A percentile compares a stretch with the other conserved stretches of the same genome.
These are phyloP conservation scores for Epichloe amarillans DNA, from an alignment of 2,329 filamentous ascomycete species.

Conservation along the genomic window DNA sequence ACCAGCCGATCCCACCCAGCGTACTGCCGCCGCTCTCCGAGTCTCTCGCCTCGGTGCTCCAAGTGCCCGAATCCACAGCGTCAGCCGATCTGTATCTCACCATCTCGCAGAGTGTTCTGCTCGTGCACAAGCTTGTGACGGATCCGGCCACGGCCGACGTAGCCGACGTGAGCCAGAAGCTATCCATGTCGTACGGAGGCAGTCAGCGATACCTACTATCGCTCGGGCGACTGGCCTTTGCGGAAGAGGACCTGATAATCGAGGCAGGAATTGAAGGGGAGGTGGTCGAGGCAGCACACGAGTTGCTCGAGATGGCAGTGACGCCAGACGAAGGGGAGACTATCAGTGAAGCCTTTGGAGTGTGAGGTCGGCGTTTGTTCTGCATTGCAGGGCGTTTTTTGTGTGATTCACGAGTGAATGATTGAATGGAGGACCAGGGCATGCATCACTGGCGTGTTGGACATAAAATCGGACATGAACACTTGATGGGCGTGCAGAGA, in stretches of 20 bases:
- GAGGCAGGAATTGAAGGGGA: slow-evolving; percentile 66
- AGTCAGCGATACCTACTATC: slow-evolving; percentile 72
- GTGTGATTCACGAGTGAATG: neutral
- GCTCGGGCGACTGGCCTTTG: slow-evolving; percentile 74
- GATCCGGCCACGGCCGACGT: slow-evolving; percentile 29
- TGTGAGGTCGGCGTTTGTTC: slow-evolving; percentile 9
- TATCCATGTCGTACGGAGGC: slow-evolving; percentile 55
- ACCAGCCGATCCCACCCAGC: slow-evolving; percentile 32
- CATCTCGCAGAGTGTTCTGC: slow-evolving; percentile 32
- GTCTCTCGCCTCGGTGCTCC: slow-evolving; percentile 1
- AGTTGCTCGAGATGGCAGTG: slow-evolving; percentile 66
- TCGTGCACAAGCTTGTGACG: slow-evolving; percentile 41
- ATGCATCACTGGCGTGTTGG: too few relatives aligned
- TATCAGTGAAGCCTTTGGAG: slow-evolving; percentile 28
- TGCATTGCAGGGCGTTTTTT: neutral
- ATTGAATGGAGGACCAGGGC: too few relatives aligned
- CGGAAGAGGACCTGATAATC: slow-evolving; percentile 61
- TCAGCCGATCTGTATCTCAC: slow-evolving; percentile 26
- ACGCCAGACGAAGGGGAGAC: slow-evolving; percentile 55
- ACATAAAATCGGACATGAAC: too few relatives aligned
- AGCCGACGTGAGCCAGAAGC: slow-evolving; percentile 55
- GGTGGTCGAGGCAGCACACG: slow-evolving; percentile 68
- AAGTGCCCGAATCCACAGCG: slow-evolving; percentile 9
- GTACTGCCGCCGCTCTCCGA: slow-evolving; percentile 18
- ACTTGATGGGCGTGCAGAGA: too few relatives aligned